These are phyloP conservation scores for Neospermospora avenae DNA, from an alignment of 2,329 filamentous ascomycete genomes.

Conservation along the genomic window DNA sequence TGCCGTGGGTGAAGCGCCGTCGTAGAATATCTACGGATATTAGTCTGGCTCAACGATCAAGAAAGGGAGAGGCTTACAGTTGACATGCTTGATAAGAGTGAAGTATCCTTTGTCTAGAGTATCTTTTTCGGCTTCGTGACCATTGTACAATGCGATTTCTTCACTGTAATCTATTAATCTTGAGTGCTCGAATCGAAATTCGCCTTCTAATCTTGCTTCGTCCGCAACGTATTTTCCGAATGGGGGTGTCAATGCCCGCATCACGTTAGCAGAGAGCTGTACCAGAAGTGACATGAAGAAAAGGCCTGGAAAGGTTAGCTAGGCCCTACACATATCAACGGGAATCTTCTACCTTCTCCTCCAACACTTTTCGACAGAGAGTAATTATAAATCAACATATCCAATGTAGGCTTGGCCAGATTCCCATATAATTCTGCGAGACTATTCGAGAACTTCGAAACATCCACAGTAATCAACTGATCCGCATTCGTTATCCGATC, in stretches of 20 bases:
- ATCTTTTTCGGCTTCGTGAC: slow-evolving; percentile 93
- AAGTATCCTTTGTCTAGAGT: slow-evolving; percentile 98
- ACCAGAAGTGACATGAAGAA: slow-evolving; percentile 95
- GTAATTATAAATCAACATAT: slow-evolving; percentile 97
- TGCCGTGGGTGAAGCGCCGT: slow-evolving; percentile 90
- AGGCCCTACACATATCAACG: background rate
- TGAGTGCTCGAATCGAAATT: slow-evolving; percentile 94
- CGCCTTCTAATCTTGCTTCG: slow-evolving; percentile 88
- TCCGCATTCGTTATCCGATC: slow-evolving; percentile 98
- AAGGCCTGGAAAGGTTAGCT: slow-evolving; percentile 46
- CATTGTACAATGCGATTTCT: slow-evolving; percentile 87
- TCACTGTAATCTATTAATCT: slow-evolving; percentile 94
- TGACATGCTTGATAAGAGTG: slow-evolving; percentile 98
- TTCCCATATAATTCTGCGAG: slow-evolving; percentile 95
- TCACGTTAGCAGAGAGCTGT: slow-evolving; percentile 83
- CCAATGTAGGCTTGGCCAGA: slow-evolving; percentile 86
- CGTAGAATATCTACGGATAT: slow-evolving; percentile 67
- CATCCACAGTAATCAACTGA: slow-evolving; percentile 94
- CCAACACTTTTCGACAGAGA: slow-evolving; percentile 93
- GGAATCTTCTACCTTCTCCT: slow-evolving; percentile 59
- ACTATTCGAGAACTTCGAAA: slow-evolving; percentile 93
- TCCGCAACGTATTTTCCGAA: slow-evolving; percentile 98
- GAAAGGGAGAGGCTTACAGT: slow-evolving; percentile 40
- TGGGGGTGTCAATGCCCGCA: slow-evolving; percentile 91
- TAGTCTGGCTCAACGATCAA: background rate